Percentiles rank a stretch among this genome's conserved stretches.
Conservation (phyloP, 1,284 basidiomycete species). For the Chiua sp. region DNA sequence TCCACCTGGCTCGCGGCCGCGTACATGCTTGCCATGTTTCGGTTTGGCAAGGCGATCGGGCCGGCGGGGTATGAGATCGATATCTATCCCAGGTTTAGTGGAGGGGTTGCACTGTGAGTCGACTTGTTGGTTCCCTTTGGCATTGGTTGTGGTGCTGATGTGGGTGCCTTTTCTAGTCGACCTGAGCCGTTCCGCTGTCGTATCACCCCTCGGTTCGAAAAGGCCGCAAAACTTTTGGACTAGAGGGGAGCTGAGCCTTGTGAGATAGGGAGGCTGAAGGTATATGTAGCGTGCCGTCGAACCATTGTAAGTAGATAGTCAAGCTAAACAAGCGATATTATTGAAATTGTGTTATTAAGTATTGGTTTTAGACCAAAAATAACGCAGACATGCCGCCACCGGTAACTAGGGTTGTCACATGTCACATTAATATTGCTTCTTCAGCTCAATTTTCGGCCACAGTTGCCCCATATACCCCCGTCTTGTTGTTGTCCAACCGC, state of each 20-base stretch:
- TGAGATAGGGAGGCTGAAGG: too few species aligned
- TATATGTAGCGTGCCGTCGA: too few species aligned
- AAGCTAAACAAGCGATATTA: too few species aligned
- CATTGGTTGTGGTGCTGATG: neutral
- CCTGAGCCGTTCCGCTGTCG: conserved; percentile 26
- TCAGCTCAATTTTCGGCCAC: too few species aligned
- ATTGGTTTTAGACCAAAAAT: too few species aligned
- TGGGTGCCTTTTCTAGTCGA: conserved; percentile 9
- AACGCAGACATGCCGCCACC: too few species aligned
- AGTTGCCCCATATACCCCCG: too few species aligned
- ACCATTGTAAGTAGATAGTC: neutral
- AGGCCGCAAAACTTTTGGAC: conserved; percentile 3
- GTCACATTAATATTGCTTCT: too few species aligned
- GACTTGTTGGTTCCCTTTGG: too few species aligned
- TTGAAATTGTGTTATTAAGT: too few species aligned
- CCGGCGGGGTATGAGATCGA: conserved; percentile 33
- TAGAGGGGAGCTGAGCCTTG: neutral
- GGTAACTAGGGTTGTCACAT: too few species aligned
- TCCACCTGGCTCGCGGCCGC: conserved; percentile 24
- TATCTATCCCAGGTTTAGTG: conserved; percentile 21
- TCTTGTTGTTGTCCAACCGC: too few species aligned
- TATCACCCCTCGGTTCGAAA: conserved; percentile 26
- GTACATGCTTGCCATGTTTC: conserved; percentile 24
- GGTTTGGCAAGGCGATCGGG: conserved; percentile 25
- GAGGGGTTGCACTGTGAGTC: conserved; percentile 23